Conservation (phyloP, 495 filamentous ascomycete genomes). For the Lichenothelia convexa region DNA sequence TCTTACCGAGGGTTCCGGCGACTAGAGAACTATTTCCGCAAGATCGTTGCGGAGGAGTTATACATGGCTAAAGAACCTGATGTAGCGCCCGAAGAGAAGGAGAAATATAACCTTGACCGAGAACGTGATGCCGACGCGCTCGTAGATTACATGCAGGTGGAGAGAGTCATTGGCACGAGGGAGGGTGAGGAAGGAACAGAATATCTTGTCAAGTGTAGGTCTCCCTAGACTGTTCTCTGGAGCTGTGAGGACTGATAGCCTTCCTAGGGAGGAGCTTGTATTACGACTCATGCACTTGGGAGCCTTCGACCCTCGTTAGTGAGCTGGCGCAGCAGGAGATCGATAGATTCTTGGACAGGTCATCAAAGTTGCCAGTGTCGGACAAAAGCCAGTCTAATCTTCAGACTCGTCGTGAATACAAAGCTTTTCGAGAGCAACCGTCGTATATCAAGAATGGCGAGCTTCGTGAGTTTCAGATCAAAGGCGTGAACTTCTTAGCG, state of each 20-base stretch:
- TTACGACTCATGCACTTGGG: slow-evolving; percentile 93
- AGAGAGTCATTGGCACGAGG: slow-evolving; percentile 70
- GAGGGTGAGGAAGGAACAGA: slow-evolving; percentile 59
- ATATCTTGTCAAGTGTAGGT: slow-evolving; percentile 80
- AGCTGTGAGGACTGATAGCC: slow-evolving; percentile 9
- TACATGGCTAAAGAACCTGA: slow-evolving; percentile 50
- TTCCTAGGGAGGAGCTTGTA: slow-evolving; percentile 48
- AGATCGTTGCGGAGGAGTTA: slow-evolving; percentile 56
- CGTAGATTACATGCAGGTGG: slow-evolving; percentile 71
- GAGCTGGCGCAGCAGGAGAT: slow-evolving; percentile 67
- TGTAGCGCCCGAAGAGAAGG: slow-evolving; percentile 65
- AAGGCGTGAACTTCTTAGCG: slow-evolving; percentile 82
- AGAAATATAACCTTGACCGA: slow-evolving; percentile 78
- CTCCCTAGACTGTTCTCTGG: slow-evolving; percentile 6
- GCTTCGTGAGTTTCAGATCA: slow-evolving; percentile 85
- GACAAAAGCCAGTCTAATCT: slow-evolving; percentile 55
- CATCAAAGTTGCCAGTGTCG: slow-evolving; percentile 54
- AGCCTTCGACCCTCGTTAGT: slow-evolving; percentile 54
- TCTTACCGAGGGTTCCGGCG: slow-evolving; percentile 61
- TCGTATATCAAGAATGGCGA: slow-evolving; percentile 69
- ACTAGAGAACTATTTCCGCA: slow-evolving; percentile 84
- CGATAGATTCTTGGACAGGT: slow-evolving; percentile 73
- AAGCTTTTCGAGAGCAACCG: slow-evolving; percentile 60
- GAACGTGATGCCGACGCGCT: slow-evolving; percentile 71
- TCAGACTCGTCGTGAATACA: slow-evolving; percentile 50